Evolutionary conservation across 2,329 filamentous ascomycete genomes (phyloP).

Genomic region (Aureobasidium melanogenum): DNA sequence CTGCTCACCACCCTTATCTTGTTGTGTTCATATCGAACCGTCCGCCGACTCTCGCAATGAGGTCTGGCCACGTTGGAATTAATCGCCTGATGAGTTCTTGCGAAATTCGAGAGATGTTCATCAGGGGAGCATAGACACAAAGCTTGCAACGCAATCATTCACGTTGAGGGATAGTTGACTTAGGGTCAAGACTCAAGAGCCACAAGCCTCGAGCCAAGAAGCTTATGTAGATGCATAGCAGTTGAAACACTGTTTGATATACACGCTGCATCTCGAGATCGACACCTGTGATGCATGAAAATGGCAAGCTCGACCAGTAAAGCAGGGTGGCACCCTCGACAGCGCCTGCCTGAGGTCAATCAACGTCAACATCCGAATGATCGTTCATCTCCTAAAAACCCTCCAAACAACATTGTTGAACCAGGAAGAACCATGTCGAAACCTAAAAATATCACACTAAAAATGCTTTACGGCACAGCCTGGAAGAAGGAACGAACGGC

Average conservation of each 20-base stretch:
- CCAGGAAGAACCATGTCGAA: background rate
- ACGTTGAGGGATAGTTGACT: background rate
- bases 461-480: slow-evolving; percentile 69
- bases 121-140: too few species aligned
- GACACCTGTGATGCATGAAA: background rate
- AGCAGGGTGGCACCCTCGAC: background rate
- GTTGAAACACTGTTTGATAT: too few species aligned
- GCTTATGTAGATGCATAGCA: too few species aligned
- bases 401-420: background rate
- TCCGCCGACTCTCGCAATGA: background rate
- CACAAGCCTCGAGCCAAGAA: background rate
- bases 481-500: slow-evolving; percentile 68
- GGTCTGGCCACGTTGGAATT: background rate
- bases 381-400: background rate
- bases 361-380: background rate
- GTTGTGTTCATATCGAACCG: background rate
- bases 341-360: background rate
- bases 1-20: background rate
- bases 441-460: slow-evolving; percentile 18
- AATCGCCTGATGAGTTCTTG: too few species aligned
- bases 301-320: background rate
- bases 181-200: background rate
- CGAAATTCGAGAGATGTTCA: background rate
- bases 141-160: background rate
- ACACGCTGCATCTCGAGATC: too few species aligned